phyloP scores from a whole-genome alignment of 23 red algal genomes.

The Gracilariopsis chorda region DNA sequence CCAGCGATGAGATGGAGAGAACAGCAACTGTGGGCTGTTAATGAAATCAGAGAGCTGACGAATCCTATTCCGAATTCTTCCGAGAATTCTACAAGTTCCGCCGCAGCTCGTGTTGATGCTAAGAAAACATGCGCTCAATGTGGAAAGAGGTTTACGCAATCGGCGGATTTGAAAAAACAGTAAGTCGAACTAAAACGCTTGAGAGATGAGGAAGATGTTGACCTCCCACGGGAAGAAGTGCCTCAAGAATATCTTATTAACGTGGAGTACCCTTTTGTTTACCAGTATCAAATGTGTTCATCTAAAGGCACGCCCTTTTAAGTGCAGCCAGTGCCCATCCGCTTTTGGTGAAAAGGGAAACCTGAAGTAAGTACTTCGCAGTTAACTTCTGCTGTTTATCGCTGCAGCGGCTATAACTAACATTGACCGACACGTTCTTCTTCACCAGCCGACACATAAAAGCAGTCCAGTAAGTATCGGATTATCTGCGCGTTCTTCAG shows the following conservation, averaged over 20 bases:
- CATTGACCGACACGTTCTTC: no score
- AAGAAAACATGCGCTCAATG: slow-evolving; percentile 31
- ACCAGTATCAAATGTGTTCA: slow-evolving; percentile 43
- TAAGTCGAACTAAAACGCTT: neutral
- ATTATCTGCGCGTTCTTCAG: neutral
- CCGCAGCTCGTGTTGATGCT: neutral
- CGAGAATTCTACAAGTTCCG: neutral
- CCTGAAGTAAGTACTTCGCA: neutral
- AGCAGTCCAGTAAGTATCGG: neutral
- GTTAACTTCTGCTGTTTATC: neutral
- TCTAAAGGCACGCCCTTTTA: slow-evolving; percentile 22
- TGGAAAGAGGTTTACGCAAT: slow-evolving; percentile 21
- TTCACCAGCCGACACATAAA: neutral
- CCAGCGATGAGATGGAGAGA: neutral
- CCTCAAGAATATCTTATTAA: no score
- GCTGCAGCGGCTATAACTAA: no score
- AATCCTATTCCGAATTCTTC: neutral
- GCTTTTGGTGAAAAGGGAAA: slow-evolving; percentile 13
- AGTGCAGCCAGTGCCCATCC: neutral
- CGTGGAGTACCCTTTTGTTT: no score
- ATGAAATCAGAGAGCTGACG: neutral
- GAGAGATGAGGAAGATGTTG: no score
- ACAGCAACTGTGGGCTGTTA: neutral
- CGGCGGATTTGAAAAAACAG: slow-evolving; percentile 45
- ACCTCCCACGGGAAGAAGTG: no score